phyloP scores from a whole-genome alignment of 768 basidiomycete genomes.

The Pisolithus tinctorius region DNA sequence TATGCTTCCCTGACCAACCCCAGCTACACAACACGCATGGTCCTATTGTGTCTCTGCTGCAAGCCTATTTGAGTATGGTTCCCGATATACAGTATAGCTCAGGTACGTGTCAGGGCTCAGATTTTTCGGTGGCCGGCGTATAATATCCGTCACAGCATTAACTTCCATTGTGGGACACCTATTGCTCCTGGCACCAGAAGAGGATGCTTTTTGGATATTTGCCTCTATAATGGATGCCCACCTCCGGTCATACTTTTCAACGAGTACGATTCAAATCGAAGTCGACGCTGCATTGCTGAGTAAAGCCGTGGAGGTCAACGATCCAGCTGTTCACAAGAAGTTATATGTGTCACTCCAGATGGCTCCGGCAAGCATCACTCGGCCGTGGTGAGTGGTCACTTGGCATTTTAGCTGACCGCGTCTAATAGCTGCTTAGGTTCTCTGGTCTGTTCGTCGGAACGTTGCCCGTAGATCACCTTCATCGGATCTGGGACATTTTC shows the following conservation, averaged over 20 bases:
- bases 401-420: not conserved
- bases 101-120: slow-evolving; percentile 35
- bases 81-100: slow-evolving; percentile 67
- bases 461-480: slow-evolving; percentile 57
- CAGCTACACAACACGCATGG: slow-evolving; percentile 52
- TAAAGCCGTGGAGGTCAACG: slow-evolving; percentile 59
- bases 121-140: not conserved
- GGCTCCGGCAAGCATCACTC: slow-evolving; percentile 48
- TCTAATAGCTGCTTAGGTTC: slow-evolving; percentile 43
- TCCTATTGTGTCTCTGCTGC: slow-evolving; percentile 50
- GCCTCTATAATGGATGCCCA: slow-evolving; percentile 81
- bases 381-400: slow-evolving; percentile 46
- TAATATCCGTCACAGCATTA: slow-evolving; percentile 39
- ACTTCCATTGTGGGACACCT: slow-evolving; percentile 67
- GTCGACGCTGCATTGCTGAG: slow-evolving; percentile 70
- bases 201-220: slow-evolving; percentile 90
- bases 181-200: slow-evolving; percentile 70
- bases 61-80: slow-evolving; percentile 81
- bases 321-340: slow-evolving; percentile 55
- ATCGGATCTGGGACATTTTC: slow-evolving; percentile 80
- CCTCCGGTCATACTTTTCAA: slow-evolving; percentile 71
- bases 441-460: slow-evolving; percentile 62
- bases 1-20: slow-evolving; percentile 50
- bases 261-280: slow-evolving; percentile 56
- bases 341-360: slow-evolving; percentile 61